Percentiles rank a stretch among this genome's conserved stretches.
Conservation (phyloP, 352 stramenopile genomes). For the Phytophthora podocarpi region DNA sequence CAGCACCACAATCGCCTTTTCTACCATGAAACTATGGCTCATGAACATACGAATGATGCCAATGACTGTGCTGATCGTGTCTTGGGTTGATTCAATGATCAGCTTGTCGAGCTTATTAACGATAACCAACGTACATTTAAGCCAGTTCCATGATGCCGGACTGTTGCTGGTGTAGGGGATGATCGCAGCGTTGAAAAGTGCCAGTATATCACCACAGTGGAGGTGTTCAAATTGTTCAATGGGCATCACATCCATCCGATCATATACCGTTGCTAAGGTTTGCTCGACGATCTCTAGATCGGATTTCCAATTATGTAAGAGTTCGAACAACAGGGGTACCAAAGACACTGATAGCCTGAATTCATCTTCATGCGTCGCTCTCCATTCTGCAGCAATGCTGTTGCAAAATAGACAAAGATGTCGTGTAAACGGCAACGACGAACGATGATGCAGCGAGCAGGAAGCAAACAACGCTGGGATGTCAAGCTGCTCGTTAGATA, state of each 20-base stretch:
- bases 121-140: constrained; percentile 19
- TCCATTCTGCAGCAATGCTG: constrained; percentile 13
- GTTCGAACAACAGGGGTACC: constrained; percentile 21
- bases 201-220: constrained; percentile 3
- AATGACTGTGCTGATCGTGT: constrained; percentile 1
- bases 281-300: constrained; percentile 26
- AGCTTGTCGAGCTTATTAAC: constrained; percentile 14
- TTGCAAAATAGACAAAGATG: constrained; percentile 22
- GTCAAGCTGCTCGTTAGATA: constrained; percentile 13
- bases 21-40: constrained; percentile 32
- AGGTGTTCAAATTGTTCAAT: not conserved
- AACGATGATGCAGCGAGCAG: constrained; percentile 28
- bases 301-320: constrained; percentile 26
- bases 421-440: constrained; percentile 24
- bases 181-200: constrained; percentile 13
- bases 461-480: constrained; percentile 25
- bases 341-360: not conserved
- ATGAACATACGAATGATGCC: constrained; percentile 27
- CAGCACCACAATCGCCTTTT: constrained; percentile 14
- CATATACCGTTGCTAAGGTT: constrained; percentile 4
- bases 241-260: not conserved
- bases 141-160: constrained; percentile 26
- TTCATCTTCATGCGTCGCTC: not conserved
- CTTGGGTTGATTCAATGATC: constrained; percentile 8
- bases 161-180: constrained; percentile 11